phyloP scores from a whole-genome alignment of 495 filamentous ascomycete species.

The Articulospora tetracladia region DNA sequence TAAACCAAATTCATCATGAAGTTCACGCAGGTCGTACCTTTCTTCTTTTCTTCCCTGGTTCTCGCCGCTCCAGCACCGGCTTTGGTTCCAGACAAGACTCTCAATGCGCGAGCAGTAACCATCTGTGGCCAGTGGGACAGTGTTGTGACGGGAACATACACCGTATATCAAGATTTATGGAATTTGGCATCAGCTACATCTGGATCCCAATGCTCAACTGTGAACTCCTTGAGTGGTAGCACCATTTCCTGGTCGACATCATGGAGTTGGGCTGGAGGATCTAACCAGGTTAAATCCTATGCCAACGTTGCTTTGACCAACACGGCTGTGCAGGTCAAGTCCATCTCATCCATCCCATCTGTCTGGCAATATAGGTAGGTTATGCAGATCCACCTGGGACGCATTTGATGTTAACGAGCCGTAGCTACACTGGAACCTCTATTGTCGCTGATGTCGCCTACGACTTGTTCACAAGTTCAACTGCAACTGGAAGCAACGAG shows the following conservation, averaged over 20 bases:
- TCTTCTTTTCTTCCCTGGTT: slow-evolving; percentile 31
- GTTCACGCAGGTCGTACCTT: slow-evolving; percentile 13
- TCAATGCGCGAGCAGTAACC: slow-evolving; percentile 37
- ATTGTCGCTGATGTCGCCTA: slow-evolving; percentile 63
- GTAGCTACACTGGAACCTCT: slow-evolving; percentile 45
- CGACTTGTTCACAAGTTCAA: slow-evolving; percentile 56
- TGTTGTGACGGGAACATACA: slow-evolving; percentile 41
- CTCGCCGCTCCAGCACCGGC: slow-evolving; percentile 34
- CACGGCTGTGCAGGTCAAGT: slow-evolving; percentile 44
- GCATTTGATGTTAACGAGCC: background rate
- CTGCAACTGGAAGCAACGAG: slow-evolving; percentile 38
- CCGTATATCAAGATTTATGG: slow-evolving; percentile 53
- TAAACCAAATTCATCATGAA: slow-evolving; percentile 8
- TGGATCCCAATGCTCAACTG: slow-evolving; percentile 56
- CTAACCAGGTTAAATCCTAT: slow-evolving; percentile 55
- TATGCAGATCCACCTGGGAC: background rate
- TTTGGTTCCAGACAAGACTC: slow-evolving; percentile 12
- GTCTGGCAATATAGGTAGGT: slow-evolving; percentile 47
- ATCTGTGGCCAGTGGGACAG: slow-evolving; percentile 50
- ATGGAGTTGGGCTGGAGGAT: slow-evolving; percentile 55
- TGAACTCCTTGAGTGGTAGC: slow-evolving; percentile 42
- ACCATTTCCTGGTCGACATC: slow-evolving; percentile 52
- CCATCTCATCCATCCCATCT: slow-evolving; percentile 47
- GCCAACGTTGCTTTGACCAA: slow-evolving; percentile 45
- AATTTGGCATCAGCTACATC: slow-evolving; percentile 39